Percentiles rank a stretch among this genome's conserved stretches.
Evolutionary conservation across 2,329 filamentous ascomycete genomes (phyloP).

Genomic region (Talaromyces sp.): DNA sequence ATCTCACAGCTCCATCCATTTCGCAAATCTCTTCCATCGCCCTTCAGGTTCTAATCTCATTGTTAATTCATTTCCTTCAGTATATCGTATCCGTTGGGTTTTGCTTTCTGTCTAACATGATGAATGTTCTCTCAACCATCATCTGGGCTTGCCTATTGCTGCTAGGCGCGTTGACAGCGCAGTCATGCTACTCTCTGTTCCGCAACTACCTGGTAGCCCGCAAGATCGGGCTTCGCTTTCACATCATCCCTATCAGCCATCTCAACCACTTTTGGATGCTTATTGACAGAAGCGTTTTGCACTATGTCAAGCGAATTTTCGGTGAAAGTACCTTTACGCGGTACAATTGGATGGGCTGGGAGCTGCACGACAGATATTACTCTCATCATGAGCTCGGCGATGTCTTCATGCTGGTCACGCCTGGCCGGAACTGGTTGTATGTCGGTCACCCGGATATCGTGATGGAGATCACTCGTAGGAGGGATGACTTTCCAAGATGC

Average conservation of each 20-base stretch:
- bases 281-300: neutral
- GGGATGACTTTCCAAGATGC: conserved; percentile 3
- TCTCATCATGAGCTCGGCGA: conserved; percentile 5
- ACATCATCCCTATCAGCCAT: conserved; percentile 2
- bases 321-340: conserved; percentile 5
- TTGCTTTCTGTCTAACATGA: too few species aligned
- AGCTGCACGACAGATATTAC: conserved; percentile 1
- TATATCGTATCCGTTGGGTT: too few species aligned
- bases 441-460: conserved; percentile 5
- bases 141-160: neutral
- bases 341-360: conserved; percentile 11
- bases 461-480: neutral
- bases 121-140: neutral
- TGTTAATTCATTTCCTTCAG: too few species aligned
- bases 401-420: conserved; percentile 5
- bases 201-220: neutral
- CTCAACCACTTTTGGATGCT: conserved; percentile 10
- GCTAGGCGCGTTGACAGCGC: neutral
- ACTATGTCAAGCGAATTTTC: neutral
- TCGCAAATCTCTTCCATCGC: too few species aligned
- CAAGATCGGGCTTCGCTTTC: neutral
- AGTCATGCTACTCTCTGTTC: conserved; percentile 1
- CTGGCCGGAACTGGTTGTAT: conserved; percentile 6
- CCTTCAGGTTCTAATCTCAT: too few species aligned
- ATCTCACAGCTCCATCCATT: too few species aligned